Evolutionary conservation across 2,329 filamentous ascomycete species (phyloP).

Genomic region (Xylaria sp.): DNA sequence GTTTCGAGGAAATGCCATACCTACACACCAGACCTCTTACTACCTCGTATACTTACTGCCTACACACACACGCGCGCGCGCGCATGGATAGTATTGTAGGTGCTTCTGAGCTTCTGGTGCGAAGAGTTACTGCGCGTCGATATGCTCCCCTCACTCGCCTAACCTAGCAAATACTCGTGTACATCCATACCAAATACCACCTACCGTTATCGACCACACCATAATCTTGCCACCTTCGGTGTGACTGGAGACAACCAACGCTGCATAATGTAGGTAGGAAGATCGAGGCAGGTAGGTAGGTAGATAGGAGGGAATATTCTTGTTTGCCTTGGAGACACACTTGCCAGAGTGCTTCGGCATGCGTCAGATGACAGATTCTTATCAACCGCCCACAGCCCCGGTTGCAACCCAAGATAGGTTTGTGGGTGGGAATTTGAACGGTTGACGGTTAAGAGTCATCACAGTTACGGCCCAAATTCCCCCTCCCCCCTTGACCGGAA

Average conservation of each 20-base stretch:
- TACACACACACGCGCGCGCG: neutral
- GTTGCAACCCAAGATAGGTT: slow-evolving; percentile 30
- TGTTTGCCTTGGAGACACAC: slow-evolving; percentile 29
- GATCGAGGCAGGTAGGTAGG: neutral
- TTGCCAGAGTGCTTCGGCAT: slow-evolving; percentile 24
- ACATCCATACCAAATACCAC: slow-evolving; percentile 11
- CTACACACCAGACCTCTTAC: neutral
- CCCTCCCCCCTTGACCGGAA: slow-evolving; percentile 24
- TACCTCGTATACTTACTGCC: too few species aligned
- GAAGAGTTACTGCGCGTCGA: neutral
- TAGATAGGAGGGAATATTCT: slow-evolving; percentile 10
- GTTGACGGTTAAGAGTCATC: slow-evolving; percentile 17
- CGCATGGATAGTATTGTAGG: neutral
- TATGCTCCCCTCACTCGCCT: slow-evolving; percentile 8
- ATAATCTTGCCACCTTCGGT: slow-evolving; percentile 23
- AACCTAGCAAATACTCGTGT: neutral
- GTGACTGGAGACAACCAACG: slow-evolving; percentile 32
- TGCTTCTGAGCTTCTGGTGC: too few species aligned
- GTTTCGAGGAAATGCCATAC: neutral
- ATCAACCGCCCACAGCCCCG: slow-evolving; percentile 30
- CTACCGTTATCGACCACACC: slow-evolving; percentile 20
- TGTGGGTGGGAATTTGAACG: slow-evolving; percentile 16
- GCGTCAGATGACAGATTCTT: slow-evolving; percentile 39
- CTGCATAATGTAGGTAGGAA: slow-evolving; percentile 5
- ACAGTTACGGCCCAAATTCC: slow-evolving; percentile 6